A percentile compares a stretch with the other conserved stretches of the same genome.
Conservation (phyloP, 805 yeast genomes). For the Saccharomyces paradoxus region DNA sequence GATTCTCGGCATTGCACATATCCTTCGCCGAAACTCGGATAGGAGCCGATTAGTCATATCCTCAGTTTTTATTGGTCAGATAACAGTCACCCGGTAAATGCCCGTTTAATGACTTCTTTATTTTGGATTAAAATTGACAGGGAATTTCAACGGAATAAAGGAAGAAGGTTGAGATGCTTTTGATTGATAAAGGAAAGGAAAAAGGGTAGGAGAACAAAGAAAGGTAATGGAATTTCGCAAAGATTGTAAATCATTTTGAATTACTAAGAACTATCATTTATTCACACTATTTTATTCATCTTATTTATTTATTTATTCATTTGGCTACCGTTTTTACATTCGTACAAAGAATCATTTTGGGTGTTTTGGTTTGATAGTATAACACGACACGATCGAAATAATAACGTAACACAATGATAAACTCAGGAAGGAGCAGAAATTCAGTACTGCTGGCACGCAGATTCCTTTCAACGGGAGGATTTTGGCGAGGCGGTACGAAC, state of each 20-base stretch:
- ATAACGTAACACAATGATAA: not conserved
- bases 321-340: not conserved
- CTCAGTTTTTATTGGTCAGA: not conserved
- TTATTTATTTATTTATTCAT: not conserved
- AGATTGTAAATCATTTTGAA: not conserved
- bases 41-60: not conserved
- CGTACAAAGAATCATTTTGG: not conserved
- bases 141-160: not conserved
- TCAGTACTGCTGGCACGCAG: not conserved
- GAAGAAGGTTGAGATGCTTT: not conserved
- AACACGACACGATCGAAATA: not conserved
- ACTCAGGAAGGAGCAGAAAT: not conserved
- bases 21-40: not conserved
- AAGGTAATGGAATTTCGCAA: not conserved
- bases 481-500: not conserved
- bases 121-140: not conserved
- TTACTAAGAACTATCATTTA: not conserved
- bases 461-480: not conserved
- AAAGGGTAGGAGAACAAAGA: not conserved
- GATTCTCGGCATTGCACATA: not conserved
- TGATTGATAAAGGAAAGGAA: not conserved
- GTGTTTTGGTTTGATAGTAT: not conserved
- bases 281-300: not conserved
- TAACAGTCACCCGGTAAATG: not conserved
- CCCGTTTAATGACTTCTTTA: not conserved